phyloP scores from a whole-genome alignment of 768 basidiomycete species.

The Phylloporus arenicola region DNA sequence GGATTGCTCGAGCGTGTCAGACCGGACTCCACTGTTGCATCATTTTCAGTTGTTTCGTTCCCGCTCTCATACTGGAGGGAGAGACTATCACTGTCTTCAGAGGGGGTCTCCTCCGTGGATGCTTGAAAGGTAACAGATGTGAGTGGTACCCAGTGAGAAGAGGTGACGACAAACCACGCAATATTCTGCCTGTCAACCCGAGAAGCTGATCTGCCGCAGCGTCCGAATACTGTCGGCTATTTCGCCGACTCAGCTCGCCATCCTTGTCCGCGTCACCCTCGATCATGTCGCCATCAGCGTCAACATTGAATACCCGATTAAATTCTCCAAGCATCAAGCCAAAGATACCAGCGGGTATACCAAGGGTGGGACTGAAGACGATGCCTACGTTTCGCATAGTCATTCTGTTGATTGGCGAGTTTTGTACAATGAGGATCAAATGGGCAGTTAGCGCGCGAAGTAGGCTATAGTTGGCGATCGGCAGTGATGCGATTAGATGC shows the following conservation, averaged over 20 bases:
- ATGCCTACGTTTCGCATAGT: slow-evolving; percentile 98
- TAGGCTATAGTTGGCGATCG: slow-evolving; percentile 88
- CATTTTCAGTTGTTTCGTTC: slow-evolving; percentile 62
- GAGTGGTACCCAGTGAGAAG: not conserved
- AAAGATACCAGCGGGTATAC: slow-evolving; percentile 97
- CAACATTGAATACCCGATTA: slow-evolving; percentile 88
- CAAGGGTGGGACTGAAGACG: slow-evolving; percentile 95
- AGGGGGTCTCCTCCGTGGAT: slow-evolving; percentile 55
- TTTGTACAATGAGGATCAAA: slow-evolving; percentile 90
- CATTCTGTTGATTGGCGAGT: slow-evolving; percentile 92
- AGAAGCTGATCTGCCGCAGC: slow-evolving; percentile 79
- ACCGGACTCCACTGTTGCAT: slow-evolving; percentile 42
- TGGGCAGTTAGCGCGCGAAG: slow-evolving; percentile 93
- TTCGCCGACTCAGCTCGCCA: slow-evolving; percentile 55
- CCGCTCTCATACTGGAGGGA: slow-evolving; percentile 71
- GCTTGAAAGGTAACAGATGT: slow-evolving; percentile 22
- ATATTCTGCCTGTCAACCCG: slow-evolving; percentile 64
- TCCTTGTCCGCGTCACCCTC: slow-evolving; percentile 24
- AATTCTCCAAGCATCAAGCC: slow-evolving; percentile 92
- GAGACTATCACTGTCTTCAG: slow-evolving; percentile 63
- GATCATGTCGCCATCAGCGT: slow-evolving; percentile 28
- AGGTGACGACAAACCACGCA: slow-evolving; percentile 48
- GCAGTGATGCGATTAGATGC: slow-evolving; percentile 78
- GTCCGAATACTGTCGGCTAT: slow-evolving; percentile 80
- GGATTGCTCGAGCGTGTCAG: slow-evolving; percentile 37